A percentile compares a stretch with the other conserved stretches of the same genome.
phyloP scores from a whole-genome alignment of 2,329 filamentous ascomycete species.

The Colletotrichum sp. region DNA sequence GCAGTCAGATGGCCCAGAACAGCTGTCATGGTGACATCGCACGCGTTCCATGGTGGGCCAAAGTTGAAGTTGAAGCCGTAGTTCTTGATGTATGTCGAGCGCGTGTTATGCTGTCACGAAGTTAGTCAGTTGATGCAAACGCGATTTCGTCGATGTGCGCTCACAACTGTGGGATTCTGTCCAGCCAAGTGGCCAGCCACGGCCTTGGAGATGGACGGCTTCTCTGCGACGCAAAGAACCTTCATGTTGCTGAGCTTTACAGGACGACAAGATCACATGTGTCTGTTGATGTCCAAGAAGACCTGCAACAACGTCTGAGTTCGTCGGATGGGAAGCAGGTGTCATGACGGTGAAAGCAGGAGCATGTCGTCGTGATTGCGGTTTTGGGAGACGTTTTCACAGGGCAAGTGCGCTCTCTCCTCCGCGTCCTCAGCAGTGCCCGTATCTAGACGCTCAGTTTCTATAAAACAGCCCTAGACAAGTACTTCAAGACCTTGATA shows the following conservation, averaged over 20 bases:
- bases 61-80: conserved; percentile 94
- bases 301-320: neutral
- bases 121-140: conserved; percentile 26
- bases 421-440: neutral
- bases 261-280: neutral
- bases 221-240: conserved; percentile 62
- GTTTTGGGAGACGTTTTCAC: neutral
- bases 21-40: conserved; percentile 90
- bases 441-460: neutral
- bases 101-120: conserved; percentile 64
- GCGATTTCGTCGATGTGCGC: conserved; percentile 32
- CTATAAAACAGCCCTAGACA: neutral
- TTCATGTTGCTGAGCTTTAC: conserved; percentile 46
- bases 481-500: neutral
- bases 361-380: neutral
- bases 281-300: neutral
- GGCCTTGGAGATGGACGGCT: conserved; percentile 95
- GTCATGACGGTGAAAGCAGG: neutral
- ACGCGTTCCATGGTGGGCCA: conserved; percentile 77
- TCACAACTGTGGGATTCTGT: conserved; percentile 72
- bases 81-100: conserved; percentile 86
- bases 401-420: neutral
- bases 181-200: conserved; percentile 90
- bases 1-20: conserved; percentile 87
- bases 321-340: neutral